Conservation (phyloP, 2,329 filamentous ascomycete genomes). For the Fusarium sublunatum region DNA sequence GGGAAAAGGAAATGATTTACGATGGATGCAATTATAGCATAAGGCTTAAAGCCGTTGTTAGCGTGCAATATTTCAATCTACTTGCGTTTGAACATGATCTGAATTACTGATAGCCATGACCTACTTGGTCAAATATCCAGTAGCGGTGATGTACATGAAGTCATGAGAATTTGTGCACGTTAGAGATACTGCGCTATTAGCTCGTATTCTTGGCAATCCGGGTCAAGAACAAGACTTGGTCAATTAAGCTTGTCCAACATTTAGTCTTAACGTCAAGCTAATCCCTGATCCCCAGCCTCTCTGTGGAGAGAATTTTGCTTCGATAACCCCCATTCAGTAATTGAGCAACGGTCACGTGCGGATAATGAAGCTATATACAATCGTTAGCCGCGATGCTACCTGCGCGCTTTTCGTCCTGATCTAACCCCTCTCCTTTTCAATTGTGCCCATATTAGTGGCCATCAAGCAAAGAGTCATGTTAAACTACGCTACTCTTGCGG, state of each 20-base stretch:
- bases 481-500: constrained; percentile 11
- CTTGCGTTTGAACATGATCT: too few relatives aligned
- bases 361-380: constrained; percentile 20
- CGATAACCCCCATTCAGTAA: constrained; percentile 11
- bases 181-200: too few relatives aligned
- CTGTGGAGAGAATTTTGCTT: too few relatives aligned
- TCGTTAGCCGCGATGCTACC: background rate
- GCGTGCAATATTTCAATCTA: background rate
- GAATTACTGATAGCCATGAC: background rate
- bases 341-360: constrained; percentile 35
- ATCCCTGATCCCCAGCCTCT: too few relatives aligned
- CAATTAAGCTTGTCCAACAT: too few relatives aligned
- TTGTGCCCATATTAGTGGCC: background rate
- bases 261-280: too few relatives aligned
- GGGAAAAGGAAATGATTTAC: constrained; percentile 8
- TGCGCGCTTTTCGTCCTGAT: constrained; percentile 13
- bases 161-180: too few relatives aligned
- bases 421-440: background rate
- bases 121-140: too few relatives aligned
- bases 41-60: constrained; percentile 3
- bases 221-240: too few relatives aligned
- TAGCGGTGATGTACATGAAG: too few relatives aligned
- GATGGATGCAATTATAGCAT: constrained; percentile 10
- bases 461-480: constrained; percentile 11
- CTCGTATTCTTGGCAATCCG: too few relatives aligned